Evolutionary conservation across 2,329 filamentous ascomycete species (phyloP).

Genomic region (Sporothrix pseudoabietina): DNA sequence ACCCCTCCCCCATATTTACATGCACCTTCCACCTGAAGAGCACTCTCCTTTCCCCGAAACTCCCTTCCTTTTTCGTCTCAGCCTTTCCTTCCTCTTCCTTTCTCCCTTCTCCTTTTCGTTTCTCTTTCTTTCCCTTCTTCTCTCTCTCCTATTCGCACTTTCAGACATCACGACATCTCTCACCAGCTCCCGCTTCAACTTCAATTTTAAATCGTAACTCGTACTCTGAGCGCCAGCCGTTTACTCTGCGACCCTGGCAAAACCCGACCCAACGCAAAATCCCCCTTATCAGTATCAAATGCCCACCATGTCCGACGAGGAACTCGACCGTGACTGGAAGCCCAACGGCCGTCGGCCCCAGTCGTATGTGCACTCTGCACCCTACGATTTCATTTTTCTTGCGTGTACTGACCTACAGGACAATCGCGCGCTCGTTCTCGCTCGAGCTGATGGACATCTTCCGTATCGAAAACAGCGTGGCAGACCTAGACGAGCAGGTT

Average conservation of each 20-base stretch:
- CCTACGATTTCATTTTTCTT: neutral
- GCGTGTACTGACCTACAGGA: constrained; percentile 54
- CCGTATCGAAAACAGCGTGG: constrained; percentile 77
- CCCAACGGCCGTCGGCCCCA: constrained; percentile 76
- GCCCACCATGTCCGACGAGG: constrained; percentile 57
- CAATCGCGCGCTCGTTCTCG: constrained; percentile 84
- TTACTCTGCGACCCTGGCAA: neutral
- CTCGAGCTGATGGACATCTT: constrained; percentile 86
- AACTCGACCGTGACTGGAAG: constrained; percentile 78
- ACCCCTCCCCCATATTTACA: constrained; percentile 24
- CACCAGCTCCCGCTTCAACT: neutral
- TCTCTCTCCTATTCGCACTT: too few species aligned
- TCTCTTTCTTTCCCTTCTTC: neutral
- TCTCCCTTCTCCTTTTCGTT: neutral
- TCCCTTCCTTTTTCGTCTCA: constrained; percentile 6
- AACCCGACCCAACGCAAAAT: neutral
- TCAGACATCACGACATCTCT: neutral
- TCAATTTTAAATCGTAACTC: neutral
- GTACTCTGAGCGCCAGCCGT: neutral
- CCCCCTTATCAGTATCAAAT: constrained; percentile 18
- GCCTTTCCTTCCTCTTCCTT: neutral
- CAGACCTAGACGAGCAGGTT: constrained; percentile 72
- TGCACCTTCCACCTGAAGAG: neutral
- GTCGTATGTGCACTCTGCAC: constrained; percentile 63
- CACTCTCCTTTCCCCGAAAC: constrained; percentile 9